phyloP scores from a whole-genome alignment of 2,329 filamentous ascomycete genomes.

The Lachnellula hyalina region DNA sequence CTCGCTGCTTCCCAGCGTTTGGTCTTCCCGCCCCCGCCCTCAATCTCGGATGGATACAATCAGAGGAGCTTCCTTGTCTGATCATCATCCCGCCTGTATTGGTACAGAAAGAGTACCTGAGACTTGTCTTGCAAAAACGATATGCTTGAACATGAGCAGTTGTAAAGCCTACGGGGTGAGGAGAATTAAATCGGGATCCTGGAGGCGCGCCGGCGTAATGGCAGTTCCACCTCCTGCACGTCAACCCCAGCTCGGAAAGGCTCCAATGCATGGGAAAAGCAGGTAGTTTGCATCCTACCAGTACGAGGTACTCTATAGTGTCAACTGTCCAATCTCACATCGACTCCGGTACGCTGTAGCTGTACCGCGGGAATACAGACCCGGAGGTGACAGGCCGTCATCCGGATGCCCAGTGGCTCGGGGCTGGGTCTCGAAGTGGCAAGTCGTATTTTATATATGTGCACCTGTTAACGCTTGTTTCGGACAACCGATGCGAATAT shows the following conservation, averaged over 20 bases:
- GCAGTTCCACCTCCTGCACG: slow-evolving; percentile 3
- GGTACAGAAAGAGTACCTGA: background rate
- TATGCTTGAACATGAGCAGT: background rate
- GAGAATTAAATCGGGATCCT: background rate
- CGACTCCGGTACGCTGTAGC: background rate
- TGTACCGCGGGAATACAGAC: background rate
- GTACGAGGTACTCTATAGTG: too few relatives aligned
- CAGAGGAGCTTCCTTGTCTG: background rate
- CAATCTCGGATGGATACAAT: background rate
- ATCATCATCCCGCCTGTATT: background rate
- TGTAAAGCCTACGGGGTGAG: background rate
- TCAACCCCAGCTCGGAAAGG: background rate
- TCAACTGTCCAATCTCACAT: background rate
- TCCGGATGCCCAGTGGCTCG: slow-evolving; percentile 1
- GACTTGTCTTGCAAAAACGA: background rate
- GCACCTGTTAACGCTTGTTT: background rate
- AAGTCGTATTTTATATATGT: background rate
- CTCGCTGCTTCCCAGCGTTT: background rate
- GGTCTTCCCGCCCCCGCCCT: background rate
- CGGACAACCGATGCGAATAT: background rate
- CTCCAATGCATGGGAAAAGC: background rate
- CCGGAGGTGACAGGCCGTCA: background rate
- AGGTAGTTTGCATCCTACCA: background rate
- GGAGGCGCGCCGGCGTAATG: background rate
- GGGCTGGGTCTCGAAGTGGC: background rate